Percentiles rank a stretch among this genome's conserved stretches.
Conservation (phyloP, 441 rosid species). For the Corymbia citriodora region DNA sequence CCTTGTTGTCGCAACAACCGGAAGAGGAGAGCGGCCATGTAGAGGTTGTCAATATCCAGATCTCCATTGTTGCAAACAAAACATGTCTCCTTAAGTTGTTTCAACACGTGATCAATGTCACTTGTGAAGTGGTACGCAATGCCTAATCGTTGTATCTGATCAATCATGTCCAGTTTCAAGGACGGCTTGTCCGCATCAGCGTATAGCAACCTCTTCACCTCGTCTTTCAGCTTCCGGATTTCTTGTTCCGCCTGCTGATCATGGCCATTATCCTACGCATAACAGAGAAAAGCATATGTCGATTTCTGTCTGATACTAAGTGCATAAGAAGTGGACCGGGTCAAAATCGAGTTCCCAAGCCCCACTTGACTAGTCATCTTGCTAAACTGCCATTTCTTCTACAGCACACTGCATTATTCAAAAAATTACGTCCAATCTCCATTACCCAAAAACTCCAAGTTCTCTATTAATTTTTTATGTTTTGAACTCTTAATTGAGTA, state of each 20-base stretch:
- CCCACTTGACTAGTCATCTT: too few species aligned
- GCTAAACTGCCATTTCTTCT: too few species aligned
- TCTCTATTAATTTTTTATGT: too few species aligned
- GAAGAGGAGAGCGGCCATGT: neutral
- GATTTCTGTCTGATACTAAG: neutral
- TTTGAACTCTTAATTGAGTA: too few species aligned
- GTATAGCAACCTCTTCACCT: neutral
- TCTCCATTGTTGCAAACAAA: neutral
- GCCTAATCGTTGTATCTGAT: neutral
- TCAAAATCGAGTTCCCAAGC: too few species aligned
- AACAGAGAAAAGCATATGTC: neutral
- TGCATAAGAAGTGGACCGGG: neutral
- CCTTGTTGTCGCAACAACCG: conserved; percentile 7
- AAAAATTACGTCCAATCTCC: too few species aligned
- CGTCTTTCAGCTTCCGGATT: neutral
- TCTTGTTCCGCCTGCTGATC: neutral
- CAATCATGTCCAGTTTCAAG: neutral
- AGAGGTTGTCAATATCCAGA: neutral
- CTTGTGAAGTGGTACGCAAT: neutral
- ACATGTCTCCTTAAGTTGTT: neutral
- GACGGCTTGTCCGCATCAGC: neutral
- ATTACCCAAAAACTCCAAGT: too few species aligned
- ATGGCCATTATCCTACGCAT: neutral
- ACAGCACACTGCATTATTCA: too few species aligned
- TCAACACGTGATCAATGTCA: neutral